A percentile compares a stretch with the other conserved stretches of the same genome.
Evolutionary conservation across 2,329 filamentous ascomycete genomes (phyloP).

Genomic region (Trichophyton benhamiae): DNA sequence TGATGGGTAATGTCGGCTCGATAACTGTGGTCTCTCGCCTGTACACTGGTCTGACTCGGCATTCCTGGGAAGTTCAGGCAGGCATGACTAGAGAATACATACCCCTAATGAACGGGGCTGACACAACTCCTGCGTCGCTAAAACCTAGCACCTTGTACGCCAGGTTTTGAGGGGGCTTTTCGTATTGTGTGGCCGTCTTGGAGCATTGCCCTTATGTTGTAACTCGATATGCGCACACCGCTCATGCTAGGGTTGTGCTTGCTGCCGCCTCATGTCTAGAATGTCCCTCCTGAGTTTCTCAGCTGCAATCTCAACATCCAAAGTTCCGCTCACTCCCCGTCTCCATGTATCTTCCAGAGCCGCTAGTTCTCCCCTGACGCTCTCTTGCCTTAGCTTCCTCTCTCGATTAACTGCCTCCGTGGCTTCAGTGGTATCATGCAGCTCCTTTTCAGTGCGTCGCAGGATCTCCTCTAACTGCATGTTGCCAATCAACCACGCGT

Average conservation of each 20-base stretch:
- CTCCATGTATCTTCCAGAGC: constrained; percentile 69
- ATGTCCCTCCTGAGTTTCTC: constrained; percentile 58
- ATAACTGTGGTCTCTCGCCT: not conserved
- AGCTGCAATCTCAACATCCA: constrained; percentile 78
- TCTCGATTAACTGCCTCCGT: constrained; percentile 61
- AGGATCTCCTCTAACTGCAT: constrained; percentile 63
- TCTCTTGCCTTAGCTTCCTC: constrained; percentile 58
- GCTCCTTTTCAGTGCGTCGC: constrained; percentile 57
- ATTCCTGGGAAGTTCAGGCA: not conserved
- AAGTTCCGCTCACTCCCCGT: constrained; percentile 59
- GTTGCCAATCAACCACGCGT: constrained; percentile 83
- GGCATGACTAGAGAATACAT: not conserved
- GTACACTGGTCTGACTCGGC: not conserved
- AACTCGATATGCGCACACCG: not conserved
- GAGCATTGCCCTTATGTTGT: not conserved
- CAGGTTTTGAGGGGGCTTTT: not conserved
- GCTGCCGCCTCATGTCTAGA: constrained; percentile 44
- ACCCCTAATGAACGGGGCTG: not conserved
- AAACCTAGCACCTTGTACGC: not conserved
- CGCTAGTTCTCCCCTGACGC: constrained; percentile 58
- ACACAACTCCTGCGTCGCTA: not conserved
- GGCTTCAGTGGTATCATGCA: constrained; percentile 54
- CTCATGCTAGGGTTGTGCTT: constrained; percentile 16
- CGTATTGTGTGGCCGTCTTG: not conserved
- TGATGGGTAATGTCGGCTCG: not conserved